Evolutionary conservation across 768 basidiomycete species (phyloP).

Genomic region (Psilocybe tampanensis): DNA sequence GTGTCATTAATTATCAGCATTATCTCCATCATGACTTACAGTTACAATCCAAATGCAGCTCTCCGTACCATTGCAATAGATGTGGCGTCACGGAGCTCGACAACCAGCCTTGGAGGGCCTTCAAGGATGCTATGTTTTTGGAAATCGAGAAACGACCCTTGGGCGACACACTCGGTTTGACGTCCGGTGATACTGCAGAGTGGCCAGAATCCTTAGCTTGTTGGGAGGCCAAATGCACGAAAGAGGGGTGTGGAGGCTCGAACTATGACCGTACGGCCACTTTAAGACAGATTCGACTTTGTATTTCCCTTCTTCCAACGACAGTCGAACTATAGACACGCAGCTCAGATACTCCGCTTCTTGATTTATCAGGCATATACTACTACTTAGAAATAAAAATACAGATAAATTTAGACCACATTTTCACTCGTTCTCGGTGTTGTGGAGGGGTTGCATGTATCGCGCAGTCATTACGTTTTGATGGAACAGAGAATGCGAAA

Average conservation of each 20-base stretch:
- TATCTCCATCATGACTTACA: slow-evolving; percentile 8
- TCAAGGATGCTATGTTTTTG: slow-evolving; percentile 55
- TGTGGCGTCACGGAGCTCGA: slow-evolving; percentile 56
- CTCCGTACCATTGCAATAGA: slow-evolving; percentile 48
- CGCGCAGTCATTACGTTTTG: background rate
- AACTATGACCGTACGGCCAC: slow-evolving; percentile 65
- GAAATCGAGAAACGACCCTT: slow-evolving; percentile 64
- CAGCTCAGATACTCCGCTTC: background rate
- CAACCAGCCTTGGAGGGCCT: slow-evolving; percentile 62
- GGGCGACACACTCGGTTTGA: slow-evolving; percentile 53
- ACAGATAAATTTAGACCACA: background rate
- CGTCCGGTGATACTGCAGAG: slow-evolving; percentile 45
- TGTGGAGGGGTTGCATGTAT: background rate
- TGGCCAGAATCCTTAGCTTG: slow-evolving; percentile 65
- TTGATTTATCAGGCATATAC: background rate
- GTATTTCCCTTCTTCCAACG: slow-evolving; percentile 54
- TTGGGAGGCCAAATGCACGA: slow-evolving; percentile 62
- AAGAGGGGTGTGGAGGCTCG: slow-evolving; percentile 49
- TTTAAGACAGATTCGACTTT: slow-evolving; percentile 56
- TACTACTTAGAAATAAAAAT: background rate
- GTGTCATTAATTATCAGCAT: slow-evolving; percentile 8
- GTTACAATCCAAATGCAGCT: slow-evolving; percentile 22
- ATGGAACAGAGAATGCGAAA: background rate
- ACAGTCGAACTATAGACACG: slow-evolving; percentile 32
- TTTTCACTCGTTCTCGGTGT: background rate